Conservation (phyloP, 352 stramenopile species). For the Phytopythium oedochilum region DNA sequence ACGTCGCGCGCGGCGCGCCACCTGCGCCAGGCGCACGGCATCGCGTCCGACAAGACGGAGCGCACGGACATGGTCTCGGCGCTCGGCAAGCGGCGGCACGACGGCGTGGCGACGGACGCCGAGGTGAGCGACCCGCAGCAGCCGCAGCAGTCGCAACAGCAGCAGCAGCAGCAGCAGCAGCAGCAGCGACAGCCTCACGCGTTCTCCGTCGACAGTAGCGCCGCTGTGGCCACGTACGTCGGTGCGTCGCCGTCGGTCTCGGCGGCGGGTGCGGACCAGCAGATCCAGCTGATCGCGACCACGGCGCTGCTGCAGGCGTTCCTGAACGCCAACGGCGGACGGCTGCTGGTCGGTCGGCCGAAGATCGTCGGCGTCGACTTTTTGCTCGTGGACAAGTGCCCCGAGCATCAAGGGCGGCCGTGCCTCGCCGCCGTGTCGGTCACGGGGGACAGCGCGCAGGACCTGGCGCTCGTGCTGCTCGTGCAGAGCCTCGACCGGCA, state of each 20-base stretch:
- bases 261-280: neutral
- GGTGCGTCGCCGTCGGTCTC: neutral
- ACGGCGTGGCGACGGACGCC: no score
- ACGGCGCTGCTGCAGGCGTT: conserved; percentile 1
- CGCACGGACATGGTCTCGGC: neutral
- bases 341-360: neutral
- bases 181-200: no score
- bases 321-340: neutral
- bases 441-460: neutral
- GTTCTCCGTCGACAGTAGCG: neutral
- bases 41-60: neutral
- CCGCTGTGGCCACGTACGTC: neutral
- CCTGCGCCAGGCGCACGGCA: neutral
- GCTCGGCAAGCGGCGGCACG: neutral
- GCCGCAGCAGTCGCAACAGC: no score
- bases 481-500: neutral
- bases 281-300: neutral
- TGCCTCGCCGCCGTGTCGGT: neutral
- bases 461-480: conserved; percentile 8
- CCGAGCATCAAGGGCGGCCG: neutral
- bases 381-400: neutral
- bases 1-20: neutral
- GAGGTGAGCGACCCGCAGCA: no score
- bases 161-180: no score
- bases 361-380: neutral